phyloP scores from a whole-genome alignment of 805 yeast genomes.

The Cyberlindnera petersonii region DNA sequence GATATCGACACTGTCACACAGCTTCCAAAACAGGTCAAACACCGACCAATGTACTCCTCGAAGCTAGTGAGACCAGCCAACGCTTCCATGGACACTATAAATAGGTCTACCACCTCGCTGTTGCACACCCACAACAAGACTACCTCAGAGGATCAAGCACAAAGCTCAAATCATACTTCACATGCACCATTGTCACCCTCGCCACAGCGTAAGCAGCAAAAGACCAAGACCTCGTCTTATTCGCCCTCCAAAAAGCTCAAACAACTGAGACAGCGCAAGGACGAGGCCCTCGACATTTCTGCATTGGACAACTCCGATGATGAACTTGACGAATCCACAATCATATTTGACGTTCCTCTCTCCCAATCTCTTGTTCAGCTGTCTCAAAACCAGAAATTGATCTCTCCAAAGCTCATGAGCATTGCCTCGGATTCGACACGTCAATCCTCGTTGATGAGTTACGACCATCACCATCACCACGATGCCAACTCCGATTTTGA shows the following conservation, averaged over 20 bases:
- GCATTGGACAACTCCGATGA: slow-evolving; percentile 39
- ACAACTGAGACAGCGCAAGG: slow-evolving; percentile 14
- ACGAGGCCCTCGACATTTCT: slow-evolving; percentile 16
- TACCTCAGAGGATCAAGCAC: slow-evolving; percentile 1
- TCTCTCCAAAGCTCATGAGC: slow-evolving; percentile 22
- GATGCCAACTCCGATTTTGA: slow-evolving; percentile 18
- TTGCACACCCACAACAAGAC: slow-evolving; percentile 9
- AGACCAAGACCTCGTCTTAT: slow-evolving; percentile 8
- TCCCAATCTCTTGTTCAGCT: slow-evolving; percentile 47
- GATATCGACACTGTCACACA: slow-evolving; percentile 17
- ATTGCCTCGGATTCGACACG: slow-evolving; percentile 40
- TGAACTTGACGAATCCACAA: slow-evolving; percentile 47
- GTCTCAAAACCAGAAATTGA: slow-evolving; percentile 34
- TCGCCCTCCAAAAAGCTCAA: slow-evolving; percentile 23
- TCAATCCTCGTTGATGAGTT: slow-evolving; percentile 43
- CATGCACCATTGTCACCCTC: too few relatives aligned
- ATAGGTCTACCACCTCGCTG: slow-evolving; percentile 18
- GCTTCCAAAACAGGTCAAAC: slow-evolving; percentile 1
- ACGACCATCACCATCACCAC: slow-evolving; percentile 4
- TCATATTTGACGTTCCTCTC: slow-evolving; percentile 62
- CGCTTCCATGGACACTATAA: slow-evolving; percentile 10
- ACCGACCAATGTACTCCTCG: slow-evolving; percentile 1
- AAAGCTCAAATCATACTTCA: slow-evolving; percentile 4
- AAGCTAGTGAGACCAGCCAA: slow-evolving; percentile 7
- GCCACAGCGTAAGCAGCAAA: slow-evolving; percentile 3